Base-by-base conservation (phyloP, 2,329 filamentous ascomycete species). In the Colletotrichum liriopes region DNA sequence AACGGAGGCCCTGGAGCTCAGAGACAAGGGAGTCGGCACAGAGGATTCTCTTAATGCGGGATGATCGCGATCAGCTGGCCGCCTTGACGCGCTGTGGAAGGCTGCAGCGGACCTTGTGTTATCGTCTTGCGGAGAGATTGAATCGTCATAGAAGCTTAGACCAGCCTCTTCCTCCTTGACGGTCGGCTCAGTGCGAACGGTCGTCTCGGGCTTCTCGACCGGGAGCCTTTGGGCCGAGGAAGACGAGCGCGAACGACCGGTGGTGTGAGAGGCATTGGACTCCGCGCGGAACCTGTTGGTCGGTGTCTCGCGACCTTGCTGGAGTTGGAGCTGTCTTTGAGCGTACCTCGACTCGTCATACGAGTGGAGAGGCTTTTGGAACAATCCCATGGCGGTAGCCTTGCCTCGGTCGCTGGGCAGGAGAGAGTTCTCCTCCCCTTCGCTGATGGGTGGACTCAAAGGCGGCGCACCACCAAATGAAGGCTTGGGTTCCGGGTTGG, bases 261-360 rank as follows among this genome's bases (percentile, higher is more conserved):
- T 82, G 7, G 80, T 77, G 37, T 80, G 78, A 0, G 86, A 85
- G 5, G 79, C 78, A 68, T 82, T 84, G 0, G 86, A 86, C 32
- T 87, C 88, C 4, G 86, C 77, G 14, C 86, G 84, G 74, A 78
- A 79, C 9, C 83, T 82, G 43, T 81, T 82, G 0, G 84, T 85
- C 0, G 92, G 89, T 0, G 90, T 90, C 67, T 93, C 92, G 35
- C 92, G 89, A 37, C 92, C 93, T 77, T 93, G 90, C 74, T 96
- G 93, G 80, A 98, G 89, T 79, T 95, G 93, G 59, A 93, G 84
- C 78, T 97, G 93, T 55, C 94, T 90, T 78, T 97, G 93, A 6
- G 93, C 89, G 77, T 94, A 98, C 77, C 94, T 93, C 26, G 92
- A 90, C 78, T 98, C 95, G 77, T 97, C 94, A 76, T 96, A 98